Evolutionary conservation across 148 eudicot species (phyloP).

Genomic region (Rhododendron kiyosumense): DNA sequence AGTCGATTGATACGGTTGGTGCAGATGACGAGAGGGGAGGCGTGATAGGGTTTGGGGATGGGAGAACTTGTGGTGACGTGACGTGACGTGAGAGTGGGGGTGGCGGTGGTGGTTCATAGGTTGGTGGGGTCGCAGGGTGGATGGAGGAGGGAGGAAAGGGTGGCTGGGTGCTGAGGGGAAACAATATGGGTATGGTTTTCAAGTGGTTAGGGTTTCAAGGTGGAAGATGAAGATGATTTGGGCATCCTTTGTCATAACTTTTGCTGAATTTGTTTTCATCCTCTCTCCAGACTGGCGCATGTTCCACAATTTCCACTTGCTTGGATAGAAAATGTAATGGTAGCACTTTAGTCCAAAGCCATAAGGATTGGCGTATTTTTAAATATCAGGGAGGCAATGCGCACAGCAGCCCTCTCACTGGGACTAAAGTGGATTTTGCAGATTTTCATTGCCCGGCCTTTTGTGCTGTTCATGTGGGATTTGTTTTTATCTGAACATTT

Average conservation of each 20-base stretch:
- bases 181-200: neutral
- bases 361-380: neutral
- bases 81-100: too few relatives aligned
- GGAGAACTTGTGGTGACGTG: neutral
- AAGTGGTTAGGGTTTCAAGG: neutral
- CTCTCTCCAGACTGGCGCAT: neutral
- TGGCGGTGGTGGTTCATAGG: too few relatives aligned
- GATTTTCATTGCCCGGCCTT: neutral
- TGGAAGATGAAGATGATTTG: neutral
- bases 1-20: neutral
- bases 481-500: neutral
- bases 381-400: neutral
- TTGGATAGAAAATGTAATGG: neutral
- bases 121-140: neutral
- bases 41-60: neutral
- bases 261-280: neutral
- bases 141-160: neutral
- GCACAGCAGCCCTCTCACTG: neutral
- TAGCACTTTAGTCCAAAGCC: neutral
- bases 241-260: neutral
- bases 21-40: neutral
- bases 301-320: neutral
- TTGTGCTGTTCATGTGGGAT: neutral
- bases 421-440: neutral
- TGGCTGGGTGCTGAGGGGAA: neutral